These are phyloP conservation scores for Globisporangium megalacanthum DNA, from an alignment of 352 stramenopile species.

Conservation along the genomic window DNA sequence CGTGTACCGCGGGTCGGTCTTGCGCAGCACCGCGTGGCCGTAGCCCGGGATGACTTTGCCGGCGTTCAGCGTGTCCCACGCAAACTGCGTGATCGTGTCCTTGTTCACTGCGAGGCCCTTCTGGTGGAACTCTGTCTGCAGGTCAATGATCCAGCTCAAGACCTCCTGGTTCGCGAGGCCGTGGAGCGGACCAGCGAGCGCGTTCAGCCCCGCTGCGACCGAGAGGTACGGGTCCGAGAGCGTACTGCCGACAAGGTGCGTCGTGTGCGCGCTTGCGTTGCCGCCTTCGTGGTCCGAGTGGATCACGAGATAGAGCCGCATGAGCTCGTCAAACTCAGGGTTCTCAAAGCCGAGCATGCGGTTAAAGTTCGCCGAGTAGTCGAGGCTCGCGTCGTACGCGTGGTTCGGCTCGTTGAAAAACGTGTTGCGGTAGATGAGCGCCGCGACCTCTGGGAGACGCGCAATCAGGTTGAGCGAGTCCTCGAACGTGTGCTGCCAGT, in stretches of 20 bases:
- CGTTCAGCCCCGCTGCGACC: conserved; percentile 95
- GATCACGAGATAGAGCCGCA: conserved; percentile 99
- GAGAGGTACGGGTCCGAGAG: conserved; percentile 98
- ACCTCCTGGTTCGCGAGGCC: conserved; percentile 99
- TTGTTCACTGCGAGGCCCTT: conserved; percentile 96
- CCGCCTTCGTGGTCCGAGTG: conserved; percentile 99
- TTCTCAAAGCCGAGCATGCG: conserved; percentile 97
- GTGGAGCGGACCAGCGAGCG: conserved; percentile 96
- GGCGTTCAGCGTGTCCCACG: conserved; percentile 98
- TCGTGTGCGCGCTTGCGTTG: conserved; percentile 98
- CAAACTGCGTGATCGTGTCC: conserved; percentile 99
- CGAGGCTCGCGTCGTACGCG: conserved; percentile 91
- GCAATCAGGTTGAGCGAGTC: conserved; percentile 98
- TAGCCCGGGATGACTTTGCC: conserved; percentile 99
- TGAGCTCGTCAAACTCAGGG: conserved; percentile 97
- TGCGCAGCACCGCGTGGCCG: conserved; percentile 97
- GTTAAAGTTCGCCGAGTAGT: conserved; percentile 99
- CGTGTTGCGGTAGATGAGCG: conserved; percentile 98
- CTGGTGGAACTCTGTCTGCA: conserved; percentile 95
- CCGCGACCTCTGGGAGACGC: conserved; percentile 95
- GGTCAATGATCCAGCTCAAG: conserved; percentile 89
- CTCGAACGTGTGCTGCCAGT: conserved; percentile 97
- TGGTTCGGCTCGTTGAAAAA: conserved; percentile 96
- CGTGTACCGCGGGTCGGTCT: conserved; percentile 98
- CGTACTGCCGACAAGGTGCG: conserved; percentile 97